Evolutionary conservation across 768 basidiomycete species (phyloP).

Genomic region (Paxillus ammoniavirescens): DNA sequence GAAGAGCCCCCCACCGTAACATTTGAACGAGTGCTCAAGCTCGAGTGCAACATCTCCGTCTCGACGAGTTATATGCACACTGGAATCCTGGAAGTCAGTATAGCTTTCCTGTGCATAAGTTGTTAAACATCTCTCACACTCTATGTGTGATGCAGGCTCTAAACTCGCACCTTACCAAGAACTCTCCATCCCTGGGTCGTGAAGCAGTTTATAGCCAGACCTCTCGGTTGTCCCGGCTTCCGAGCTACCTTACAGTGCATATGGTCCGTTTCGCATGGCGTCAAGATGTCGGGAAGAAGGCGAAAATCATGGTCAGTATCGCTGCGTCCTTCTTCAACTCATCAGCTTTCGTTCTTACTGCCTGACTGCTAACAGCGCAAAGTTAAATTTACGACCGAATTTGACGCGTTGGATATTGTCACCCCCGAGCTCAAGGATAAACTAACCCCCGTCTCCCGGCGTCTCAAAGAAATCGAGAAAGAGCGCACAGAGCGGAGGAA

Average conservation of each 20-base stretch:
- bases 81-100: constrained; percentile 76
- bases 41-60: constrained; percentile 89
- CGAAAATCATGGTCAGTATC: constrained; percentile 86
- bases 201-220: constrained; percentile 80
- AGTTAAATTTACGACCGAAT: constrained; percentile 90
- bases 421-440: constrained; percentile 77
- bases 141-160: constrained; percentile 54
- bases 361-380: constrained; percentile 51
- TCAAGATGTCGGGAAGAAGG: constrained; percentile 84
- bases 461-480: constrained; percentile 78
- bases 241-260: constrained; percentile 83
- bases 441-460: constrained; percentile 66
- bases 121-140: not conserved
- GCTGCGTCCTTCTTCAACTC: not conserved
- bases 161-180: constrained; percentile 85
- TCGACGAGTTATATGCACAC: constrained; percentile 86
- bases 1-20: constrained; percentile 68
- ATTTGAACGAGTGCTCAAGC: constrained; percentile 76
- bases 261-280: constrained; percentile 98
- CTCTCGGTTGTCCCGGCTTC: constrained; percentile 80
- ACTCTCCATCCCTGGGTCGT: constrained; percentile 73
- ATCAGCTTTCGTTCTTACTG: not conserved
- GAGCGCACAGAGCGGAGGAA: constrained; percentile 82
- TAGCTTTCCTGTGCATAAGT: constrained; percentile 2
- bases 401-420: constrained; percentile 80